These are phyloP conservation scores for Coprinopsis marcescibilis DNA, from an alignment of 768 basidiomycete species.

Conservation along the genomic window DNA sequence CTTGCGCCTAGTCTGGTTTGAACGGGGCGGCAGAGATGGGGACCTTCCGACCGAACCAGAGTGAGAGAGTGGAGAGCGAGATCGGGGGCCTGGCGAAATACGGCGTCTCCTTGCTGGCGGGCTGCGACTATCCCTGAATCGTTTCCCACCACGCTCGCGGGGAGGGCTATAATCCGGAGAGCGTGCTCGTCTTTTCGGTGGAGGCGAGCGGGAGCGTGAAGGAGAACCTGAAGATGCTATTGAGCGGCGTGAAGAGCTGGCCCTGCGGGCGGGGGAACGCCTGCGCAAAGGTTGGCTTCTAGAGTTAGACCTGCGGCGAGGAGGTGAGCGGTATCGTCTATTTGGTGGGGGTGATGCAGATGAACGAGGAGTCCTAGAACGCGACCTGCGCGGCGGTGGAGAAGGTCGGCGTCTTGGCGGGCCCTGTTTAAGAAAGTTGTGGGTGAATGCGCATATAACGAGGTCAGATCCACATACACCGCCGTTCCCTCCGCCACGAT, in stretches of 20 bases:
- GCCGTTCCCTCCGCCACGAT: slow-evolving; percentile 5
- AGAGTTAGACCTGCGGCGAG: slow-evolving; percentile 20
- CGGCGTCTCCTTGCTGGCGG: slow-evolving; percentile 46
- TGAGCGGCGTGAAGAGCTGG: slow-evolving; percentile 34
- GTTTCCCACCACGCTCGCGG: slow-evolving; percentile 15
- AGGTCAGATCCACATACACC: slow-evolving; percentile 12
- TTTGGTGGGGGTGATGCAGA: slow-evolving; percentile 35
- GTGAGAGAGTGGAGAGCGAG: slow-evolving; percentile 17
- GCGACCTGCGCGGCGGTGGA: slow-evolving; percentile 44
- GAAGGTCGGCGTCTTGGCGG: slow-evolving; percentile 45
- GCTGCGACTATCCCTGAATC: slow-evolving; percentile 44
- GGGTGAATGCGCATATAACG: slow-evolving; percentile 8
- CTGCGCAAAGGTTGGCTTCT: slow-evolving; percentile 20
- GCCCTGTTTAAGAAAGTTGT: slow-evolving; percentile 23
- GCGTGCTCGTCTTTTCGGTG: slow-evolving; percentile 31
- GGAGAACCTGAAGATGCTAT: slow-evolving; percentile 37
- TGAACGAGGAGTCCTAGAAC: slow-evolving; percentile 24
- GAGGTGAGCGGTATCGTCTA: slow-evolving; percentile 19
- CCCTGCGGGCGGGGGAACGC: slow-evolving; percentile 21
- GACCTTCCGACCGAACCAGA: neutral
- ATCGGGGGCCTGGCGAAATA: slow-evolving; percentile 29
- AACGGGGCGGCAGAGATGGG: neutral
- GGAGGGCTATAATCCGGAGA: slow-evolving; percentile 49
- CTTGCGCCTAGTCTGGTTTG: neutral
- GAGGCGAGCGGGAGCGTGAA: slow-evolving; percentile 33